Base-by-base conservation (phyloP, 768 basidiomycete genomes). In the Boletus rubescentipes region DNA sequence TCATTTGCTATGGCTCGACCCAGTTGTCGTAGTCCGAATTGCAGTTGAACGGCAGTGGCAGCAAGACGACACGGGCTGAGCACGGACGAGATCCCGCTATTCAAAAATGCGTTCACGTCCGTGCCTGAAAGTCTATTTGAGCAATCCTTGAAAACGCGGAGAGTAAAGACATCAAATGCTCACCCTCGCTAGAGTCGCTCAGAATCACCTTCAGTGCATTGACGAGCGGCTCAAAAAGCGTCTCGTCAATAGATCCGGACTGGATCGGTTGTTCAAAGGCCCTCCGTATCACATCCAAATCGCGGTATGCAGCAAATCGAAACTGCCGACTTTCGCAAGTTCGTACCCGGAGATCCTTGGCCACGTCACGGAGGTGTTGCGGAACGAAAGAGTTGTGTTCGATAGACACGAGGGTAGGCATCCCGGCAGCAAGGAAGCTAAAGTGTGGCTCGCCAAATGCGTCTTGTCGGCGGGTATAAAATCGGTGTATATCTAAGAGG, bases 21-120 rank as follows among this genome's bases (percentile, higher is more conserved):
- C 61, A 92, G 72, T 60, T 89, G 87, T 64, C 87, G 82, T 49
- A 92, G 75, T 39, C 85, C 82, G 36, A 92, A 79, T 53, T 90
- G 87, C 57, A 91, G 78, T 60, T 90, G 86, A 50, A 91, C 86
- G 6, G 86, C 85, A 0, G 91, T 91, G 3, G 88, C 87, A 10
- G 87, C 83, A 23, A 92, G 80, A 63, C 87, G 89, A 89, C 91
- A 93, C 1, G 89, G 91, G 56, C 87, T 91, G 29, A 92, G 73
- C 31, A 88, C 73, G 10, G 82, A 83, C 0, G 83, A 83, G 12
- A 86, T 79, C 18, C 82, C 80, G 79, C 83, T 85, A 50, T 79
- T 81, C 46, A 77, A 79, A 46, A 81, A 72, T 2, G 67, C 41
- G 36, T 82, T 81, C 18, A 78, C 72, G 49, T 82, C 79, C 72